Base-by-base conservation (phyloP, 2,329 filamentous ascomycete species). In the Calonectria hawksworthii region DNA sequence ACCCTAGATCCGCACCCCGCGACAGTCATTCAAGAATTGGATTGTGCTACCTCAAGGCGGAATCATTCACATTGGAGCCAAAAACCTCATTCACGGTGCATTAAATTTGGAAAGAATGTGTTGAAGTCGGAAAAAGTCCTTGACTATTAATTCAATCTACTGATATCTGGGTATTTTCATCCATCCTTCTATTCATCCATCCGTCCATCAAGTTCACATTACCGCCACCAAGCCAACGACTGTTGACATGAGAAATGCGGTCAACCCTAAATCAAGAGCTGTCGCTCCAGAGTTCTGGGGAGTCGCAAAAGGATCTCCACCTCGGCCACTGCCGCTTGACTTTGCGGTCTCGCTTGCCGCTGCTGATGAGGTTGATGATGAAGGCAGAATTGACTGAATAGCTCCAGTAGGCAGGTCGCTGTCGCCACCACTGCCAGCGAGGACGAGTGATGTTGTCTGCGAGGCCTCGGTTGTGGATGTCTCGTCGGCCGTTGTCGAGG, bases 221-320 rank as follows among this genome's bases (percentile, higher is more conserved):
- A 67, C 41, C 18, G 59, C 65, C 11, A 59, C 61, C 38, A 75
- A n/a, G 28, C 64, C 50, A 16, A 59, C 28, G 32, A 70, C 52
- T 13, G 59, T 61, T 26, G 70, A 68, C 34, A 70, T 26, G 21
- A 65, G 34, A 30, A 73, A 64, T n/a, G 66, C 30, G 8, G 52
- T 36, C 56, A 73, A 70, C 38, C 74, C 74, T 21, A 72, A 13
- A 7, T 4, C 23, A 13, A 70, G 32, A n/a, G 51, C 16, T 11
- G 41, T 26, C 10, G 59, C 41, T 34, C 67, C 34, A 3, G 67
- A 61, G 56, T 63, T 68, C 23, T 65, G 61, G 13, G 61, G 61
- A 32, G 61, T 70, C 38, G 64, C 69, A n/a, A 75, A 75, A 18
- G 74, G 74, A 50, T 74, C 72, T 50, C 74, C 74, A 51, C 74